Evolutionary conservation across 164 flowering plant genomes (phyloP).

Genomic region (Berberis vulgaris): DNA sequence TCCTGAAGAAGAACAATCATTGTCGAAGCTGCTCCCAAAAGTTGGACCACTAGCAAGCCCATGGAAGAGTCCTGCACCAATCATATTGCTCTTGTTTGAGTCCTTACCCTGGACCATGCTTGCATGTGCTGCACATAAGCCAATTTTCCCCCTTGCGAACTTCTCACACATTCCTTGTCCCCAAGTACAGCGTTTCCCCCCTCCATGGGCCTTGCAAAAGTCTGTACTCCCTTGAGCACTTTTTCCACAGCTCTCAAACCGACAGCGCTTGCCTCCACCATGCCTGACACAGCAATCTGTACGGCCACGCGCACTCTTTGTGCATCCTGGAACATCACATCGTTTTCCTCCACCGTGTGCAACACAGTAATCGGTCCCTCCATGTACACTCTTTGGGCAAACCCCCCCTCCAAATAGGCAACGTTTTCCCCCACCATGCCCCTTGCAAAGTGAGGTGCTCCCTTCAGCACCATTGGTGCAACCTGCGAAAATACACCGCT

Average conservation of each 20-base stretch:
- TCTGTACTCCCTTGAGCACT: conserved; percentile 97
- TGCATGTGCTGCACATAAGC: conserved; percentile 73
- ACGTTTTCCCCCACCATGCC: conserved; percentile 91
- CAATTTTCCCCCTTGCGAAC: conserved; percentile 83
- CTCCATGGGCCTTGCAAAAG: conserved; percentile 93
- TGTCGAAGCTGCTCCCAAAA: conserved; percentile 31
- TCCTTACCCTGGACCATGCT: conserved; percentile 42
- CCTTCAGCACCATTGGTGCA: conserved; percentile 96
- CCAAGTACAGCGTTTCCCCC: conserved; percentile 82
- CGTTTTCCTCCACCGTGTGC: conserved; percentile 93
- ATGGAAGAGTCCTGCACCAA: conserved; percentile 64
- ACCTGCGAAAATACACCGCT: conserved; percentile 73
- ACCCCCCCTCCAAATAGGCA: conserved; percentile 84
- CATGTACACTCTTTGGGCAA: conserved; percentile 87
- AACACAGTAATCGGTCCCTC: conserved; percentile 82
- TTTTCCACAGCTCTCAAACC: conserved; percentile 56
- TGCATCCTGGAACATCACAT: conserved; percentile 69
- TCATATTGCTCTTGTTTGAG: conserved; percentile 30
- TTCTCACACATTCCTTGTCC: conserved; percentile 63
- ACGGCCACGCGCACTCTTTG: conserved; percentile 84
- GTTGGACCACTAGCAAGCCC: conserved; percentile 55
- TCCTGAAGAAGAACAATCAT: conserved; percentile 41
- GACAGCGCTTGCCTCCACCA: conserved; percentile 89
- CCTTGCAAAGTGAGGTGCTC: conserved; percentile 85
- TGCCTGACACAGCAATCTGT: conserved; percentile 81